Base-by-base conservation (phyloP, 208 protist genomes). In the Blechomonas ayalai region DNA sequence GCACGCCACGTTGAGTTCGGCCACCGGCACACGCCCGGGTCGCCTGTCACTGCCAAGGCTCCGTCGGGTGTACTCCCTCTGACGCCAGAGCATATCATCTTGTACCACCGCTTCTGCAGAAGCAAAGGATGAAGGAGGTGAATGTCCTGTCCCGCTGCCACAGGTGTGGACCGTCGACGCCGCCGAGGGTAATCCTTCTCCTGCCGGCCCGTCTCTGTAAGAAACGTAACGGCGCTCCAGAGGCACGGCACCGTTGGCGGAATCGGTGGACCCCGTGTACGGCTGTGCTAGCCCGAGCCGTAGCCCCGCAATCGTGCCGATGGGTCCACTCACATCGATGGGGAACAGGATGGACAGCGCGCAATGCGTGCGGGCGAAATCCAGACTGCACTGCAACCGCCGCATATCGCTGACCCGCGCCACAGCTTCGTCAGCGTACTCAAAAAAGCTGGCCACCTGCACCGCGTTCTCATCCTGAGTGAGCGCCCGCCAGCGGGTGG, bases 1-100 rank as follows among this genome's bases (percentile, higher is more conserved):
- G 47, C 83, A 86, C 4, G 83, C 83, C 12, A 66, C 59, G 43
- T 92, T 92, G 23, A 86, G 62, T 39, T 92, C 83, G 2, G 33
- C 36, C 18, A 59, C 26, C 25, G 71, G 68, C 6, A 86, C 71
- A n/a, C 50, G 48, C 20, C 53, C 58, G 40, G 8, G 7, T 24
- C 24, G 10, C 22, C 40, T 28, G 40, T 24, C 40, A 31, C 41
- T 54, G 3, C 52, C 48, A 18, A 72, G 44, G 2, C 59, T n/a
- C 24, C 16, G 44, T 35, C 56, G 50, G 0, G 52, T 46, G 31
- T 67, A 72, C 16, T 28, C 22, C 10, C 52, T 9, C 24, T 67
- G 43, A 15, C 43, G 43, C 6, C 43, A 25, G 24, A 49, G 7
- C n/a, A n/a, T n/a, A 13, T 13, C 16, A 9, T 49, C 43, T 29